These are phyloP conservation scores for Panicum miliaceum DNA, from an alignment of 176 grass and related monocot species.

Conservation along the genomic window DNA sequence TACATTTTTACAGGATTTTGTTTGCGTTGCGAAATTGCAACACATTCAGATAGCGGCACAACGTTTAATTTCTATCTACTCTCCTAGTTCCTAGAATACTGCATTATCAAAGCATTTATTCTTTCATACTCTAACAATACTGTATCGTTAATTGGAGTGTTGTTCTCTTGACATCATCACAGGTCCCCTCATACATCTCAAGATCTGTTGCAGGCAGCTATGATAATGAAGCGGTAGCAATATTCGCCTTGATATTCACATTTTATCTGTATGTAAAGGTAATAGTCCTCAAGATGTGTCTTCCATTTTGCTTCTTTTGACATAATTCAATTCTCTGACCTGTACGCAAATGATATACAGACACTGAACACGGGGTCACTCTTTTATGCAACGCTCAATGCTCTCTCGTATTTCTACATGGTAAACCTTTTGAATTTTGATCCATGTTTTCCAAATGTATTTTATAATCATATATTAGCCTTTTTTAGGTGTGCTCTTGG, in stretches of 20 bases:
- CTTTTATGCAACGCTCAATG: slow-evolving; percentile 95
- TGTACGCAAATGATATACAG: slow-evolving; percentile 59
- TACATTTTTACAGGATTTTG: slow-evolving; percentile 16
- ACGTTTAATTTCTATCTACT: slow-evolving; percentile 29
- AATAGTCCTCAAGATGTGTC: slow-evolving; percentile 32
- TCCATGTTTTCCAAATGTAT: slow-evolving; percentile 33
- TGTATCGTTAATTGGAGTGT: slow-evolving; percentile 25
- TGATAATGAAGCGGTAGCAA: slow-evolving; percentile 99
- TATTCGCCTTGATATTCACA: slow-evolving; percentile 96
- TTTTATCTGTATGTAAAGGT: slow-evolving; percentile 99
- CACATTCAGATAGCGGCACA: slow-evolving; percentile 19
- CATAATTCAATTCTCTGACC: slow-evolving; percentile 34
- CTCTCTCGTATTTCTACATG: slow-evolving; percentile 99
- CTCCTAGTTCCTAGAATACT: slow-evolving; percentile 13
- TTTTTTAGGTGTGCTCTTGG: slow-evolving; percentile 96
- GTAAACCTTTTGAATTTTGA: slow-evolving; percentile 56
- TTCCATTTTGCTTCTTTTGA: slow-evolving; percentile 20
- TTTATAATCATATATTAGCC: slow-evolving; percentile 39
- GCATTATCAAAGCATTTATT: background rate
- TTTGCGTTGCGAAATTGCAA: background rate
- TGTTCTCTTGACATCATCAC: slow-evolving; percentile 31
- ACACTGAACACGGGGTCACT: slow-evolving; percentile 97
- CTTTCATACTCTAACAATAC: background rate
- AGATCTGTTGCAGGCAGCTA: slow-evolving; percentile 99
- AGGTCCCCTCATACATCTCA: slow-evolving; percentile 99